Base-by-base conservation (phyloP, 2,329 filamentous ascomycete genomes). In the Venturia nashicola region DNA sequence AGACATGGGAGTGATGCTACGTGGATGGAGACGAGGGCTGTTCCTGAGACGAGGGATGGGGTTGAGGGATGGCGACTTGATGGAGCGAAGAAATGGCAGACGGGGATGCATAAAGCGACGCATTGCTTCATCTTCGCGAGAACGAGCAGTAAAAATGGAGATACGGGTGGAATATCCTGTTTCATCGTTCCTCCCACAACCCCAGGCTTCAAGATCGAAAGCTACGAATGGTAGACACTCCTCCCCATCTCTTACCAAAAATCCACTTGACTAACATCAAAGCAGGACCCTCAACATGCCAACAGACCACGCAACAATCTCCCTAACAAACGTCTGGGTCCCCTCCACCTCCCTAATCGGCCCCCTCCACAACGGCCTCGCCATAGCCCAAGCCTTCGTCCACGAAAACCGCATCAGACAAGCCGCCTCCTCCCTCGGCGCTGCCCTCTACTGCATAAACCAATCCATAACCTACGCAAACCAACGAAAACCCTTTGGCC, bases 371-470 rank as follows among this genome's bases (percentile, higher is more conserved):
- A 75, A 78, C 54, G 83, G 84, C 11, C 77, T 87, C 5, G 78
- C 80, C 27, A 81, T 87, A 60, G 84, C 84, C 0, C 84, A 86
- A 73, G 83, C 83, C 2, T 86, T 87, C 71, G 83, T 86, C 2
- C 83, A 86, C 71, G 84, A 87, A 69, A 86, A 86, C 71, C 80
- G 84, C 55, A 83, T 86, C 68, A 79, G 84, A n/a, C 83, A 87
- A 73, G 84, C 84, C 1, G 83, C 83, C 1, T 83, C 80, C 9
- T 83, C 80, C 0, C 80, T 83, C 48, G 83, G 84, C 54, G 80
- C 83, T 1, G 83, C 84, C 8, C 75, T 79, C 59, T 87, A 81
- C 73, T 87, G 84, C 71, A 77, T 86, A 62, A 79, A 83, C 51
- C 76, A 81, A 67, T 81, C 78, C 48, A 78, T 86, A 61, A 75